phyloP scores from a whole-genome alignment of 2,329 filamentous ascomycete genomes.

The Ophiosphaerella narmari region DNA sequence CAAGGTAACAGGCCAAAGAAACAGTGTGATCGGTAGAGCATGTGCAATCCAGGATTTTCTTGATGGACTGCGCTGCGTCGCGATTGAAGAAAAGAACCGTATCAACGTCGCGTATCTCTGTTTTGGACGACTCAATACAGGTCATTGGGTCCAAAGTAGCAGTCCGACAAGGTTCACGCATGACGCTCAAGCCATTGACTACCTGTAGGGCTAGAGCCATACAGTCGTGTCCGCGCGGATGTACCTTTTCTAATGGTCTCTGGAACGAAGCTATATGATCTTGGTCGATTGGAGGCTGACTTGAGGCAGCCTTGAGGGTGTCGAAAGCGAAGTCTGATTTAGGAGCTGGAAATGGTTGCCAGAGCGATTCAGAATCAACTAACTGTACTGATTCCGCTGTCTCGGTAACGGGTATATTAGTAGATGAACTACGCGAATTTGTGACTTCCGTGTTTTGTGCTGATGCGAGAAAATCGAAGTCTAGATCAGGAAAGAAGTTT shows the following conservation, averaged over 20 bases:
- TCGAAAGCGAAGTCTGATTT: background rate
- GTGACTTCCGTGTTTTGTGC: background rate
- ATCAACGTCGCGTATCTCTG: background rate
- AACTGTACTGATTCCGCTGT: background rate
- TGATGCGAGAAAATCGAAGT: background rate
- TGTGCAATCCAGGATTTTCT: slow-evolving; percentile 1
- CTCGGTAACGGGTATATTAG: background rate
- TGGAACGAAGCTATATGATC: background rate
- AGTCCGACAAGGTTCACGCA: background rate
- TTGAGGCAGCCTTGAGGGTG: background rate
- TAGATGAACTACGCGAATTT: background rate
- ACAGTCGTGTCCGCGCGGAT: background rate
- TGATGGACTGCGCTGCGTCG: slow-evolving; percentile 1
- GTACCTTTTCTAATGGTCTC: background rate
- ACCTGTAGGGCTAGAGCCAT: slow-evolving; percentile 2
- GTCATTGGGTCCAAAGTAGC: background rate
- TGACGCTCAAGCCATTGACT: background rate
- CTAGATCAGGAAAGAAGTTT: background rate
- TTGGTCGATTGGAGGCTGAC: background rate
- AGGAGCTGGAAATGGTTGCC: background rate
- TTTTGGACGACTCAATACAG: background rate
- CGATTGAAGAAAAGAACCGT: slow-evolving; percentile 4
- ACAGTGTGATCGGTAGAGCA: background rate
- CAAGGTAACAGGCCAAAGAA: slow-evolving; percentile 1
- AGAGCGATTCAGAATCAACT: background rate